Evolutionary conservation across 75 land plant species (phyloP).

Genomic region (Adiantum capillusveneris): DNA sequence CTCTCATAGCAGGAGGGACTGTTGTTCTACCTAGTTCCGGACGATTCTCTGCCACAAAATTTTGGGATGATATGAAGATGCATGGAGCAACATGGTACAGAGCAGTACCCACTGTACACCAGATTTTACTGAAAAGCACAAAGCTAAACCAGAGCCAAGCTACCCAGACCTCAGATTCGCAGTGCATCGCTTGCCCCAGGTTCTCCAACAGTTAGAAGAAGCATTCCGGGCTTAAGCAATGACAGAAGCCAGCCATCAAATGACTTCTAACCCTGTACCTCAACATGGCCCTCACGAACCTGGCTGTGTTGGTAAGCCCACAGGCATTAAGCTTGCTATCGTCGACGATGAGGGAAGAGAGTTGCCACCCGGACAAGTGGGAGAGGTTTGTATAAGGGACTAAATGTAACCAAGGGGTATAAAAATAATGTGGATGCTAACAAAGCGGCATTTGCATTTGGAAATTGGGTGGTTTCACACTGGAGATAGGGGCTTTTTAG

Average conservation of each 20-base stretch:
- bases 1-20: slow-evolving; percentile 69
- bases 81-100: slow-evolving; percentile 89
- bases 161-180: slow-evolving; percentile 88
- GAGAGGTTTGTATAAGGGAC: slow-evolving; percentile 91
- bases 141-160: slow-evolving; percentile 33
- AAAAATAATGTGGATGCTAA: slow-evolving; percentile 88
- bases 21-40: slow-evolving; percentile 85
- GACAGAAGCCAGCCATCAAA: slow-evolving; percentile 95
- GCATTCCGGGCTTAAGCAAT: slow-evolving; percentile 93
- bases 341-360: slow-evolving; percentile 54
- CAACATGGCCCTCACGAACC: slow-evolving; percentile 64
- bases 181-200: slow-evolving; percentile 68
- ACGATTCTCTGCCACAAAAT: slow-evolving; percentile 81
- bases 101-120: slow-evolving; percentile 96
- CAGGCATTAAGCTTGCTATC: slow-evolving; percentile 72
- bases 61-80: slow-evolving; percentile 79
- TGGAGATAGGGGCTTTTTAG: slow-evolving; percentile 83
- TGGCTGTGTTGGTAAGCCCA: slow-evolving; percentile 76
- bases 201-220: slow-evolving; percentile 60
- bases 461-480: slow-evolving; percentile 97
- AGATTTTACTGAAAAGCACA: slow-evolving; percentile 81
- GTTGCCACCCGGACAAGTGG: slow-evolving; percentile 16
- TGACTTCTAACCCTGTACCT: slow-evolving; percentile 88
- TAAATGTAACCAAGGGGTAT: slow-evolving; percentile 83
- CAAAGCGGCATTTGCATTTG: slow-evolving; percentile 60